phyloP scores from a whole-genome alignment of 495 filamentous ascomycete species.

The Hypoxylon fuscum region DNA sequence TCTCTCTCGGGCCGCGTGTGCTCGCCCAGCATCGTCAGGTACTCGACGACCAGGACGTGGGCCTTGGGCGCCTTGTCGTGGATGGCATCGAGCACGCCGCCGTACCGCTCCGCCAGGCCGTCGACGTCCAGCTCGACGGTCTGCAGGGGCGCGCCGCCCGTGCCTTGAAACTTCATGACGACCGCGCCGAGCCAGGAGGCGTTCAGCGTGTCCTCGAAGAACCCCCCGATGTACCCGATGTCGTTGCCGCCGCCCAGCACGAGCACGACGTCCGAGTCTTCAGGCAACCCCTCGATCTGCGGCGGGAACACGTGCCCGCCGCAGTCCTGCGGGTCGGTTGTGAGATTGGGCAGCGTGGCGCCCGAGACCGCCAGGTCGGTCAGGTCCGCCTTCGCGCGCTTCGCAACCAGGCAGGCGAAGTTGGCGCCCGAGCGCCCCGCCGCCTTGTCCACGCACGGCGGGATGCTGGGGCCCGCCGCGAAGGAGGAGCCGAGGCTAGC shows the following conservation, averaged over 20 bases:
- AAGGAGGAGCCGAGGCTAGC: constrained; percentile 54
- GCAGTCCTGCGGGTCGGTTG: constrained; percentile 47
- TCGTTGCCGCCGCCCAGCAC: constrained; percentile 58
- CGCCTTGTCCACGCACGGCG: constrained; percentile 43
- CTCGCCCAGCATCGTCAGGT: constrained; percentile 52
- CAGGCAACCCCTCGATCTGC: constrained; percentile 49
- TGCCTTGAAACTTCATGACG: constrained; percentile 18
- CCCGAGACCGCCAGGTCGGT: constrained; percentile 56
- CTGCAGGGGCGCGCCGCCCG: constrained; percentile 23
- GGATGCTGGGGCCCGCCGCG: constrained; percentile 56
- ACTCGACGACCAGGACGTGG: constrained; percentile 54
- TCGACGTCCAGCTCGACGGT: constrained; percentile 28
- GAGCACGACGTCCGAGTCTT: constrained; percentile 51
- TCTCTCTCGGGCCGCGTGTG: constrained; percentile 45
- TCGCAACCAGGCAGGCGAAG: constrained; percentile 52
- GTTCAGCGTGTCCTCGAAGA: constrained; percentile 46
- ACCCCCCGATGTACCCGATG: constrained; percentile 53
- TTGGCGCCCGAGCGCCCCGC: constrained; percentile 53
- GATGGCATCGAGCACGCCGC: constrained; percentile 49
- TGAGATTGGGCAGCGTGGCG: constrained; percentile 54
- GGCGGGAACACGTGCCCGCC: constrained; percentile 45
- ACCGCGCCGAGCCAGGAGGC: constrained; percentile 29
- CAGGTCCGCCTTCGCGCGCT: constrained; percentile 40
- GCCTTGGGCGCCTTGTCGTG: constrained; percentile 49
- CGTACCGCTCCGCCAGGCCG: constrained; percentile 43